These are phyloP conservation scores for Hansenula lynferdii DNA, from an alignment of 1,139 yeast species.

Conservation along the genomic window DNA sequence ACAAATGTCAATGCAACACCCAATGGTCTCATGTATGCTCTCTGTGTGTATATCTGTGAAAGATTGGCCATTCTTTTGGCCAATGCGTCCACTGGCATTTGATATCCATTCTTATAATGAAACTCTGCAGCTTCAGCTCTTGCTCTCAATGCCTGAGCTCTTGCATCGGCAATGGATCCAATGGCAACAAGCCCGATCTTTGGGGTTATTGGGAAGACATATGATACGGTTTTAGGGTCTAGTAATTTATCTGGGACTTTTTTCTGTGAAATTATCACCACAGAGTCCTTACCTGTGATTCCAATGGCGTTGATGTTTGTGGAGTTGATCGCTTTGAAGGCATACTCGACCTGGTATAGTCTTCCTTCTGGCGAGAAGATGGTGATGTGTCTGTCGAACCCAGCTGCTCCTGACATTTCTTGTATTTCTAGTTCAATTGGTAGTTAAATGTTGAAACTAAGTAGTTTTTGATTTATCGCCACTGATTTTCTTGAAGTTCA, in stretches of 20 bases:
- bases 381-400: slow-evolving; percentile 97
- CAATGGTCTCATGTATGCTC: slow-evolving; percentile 99
- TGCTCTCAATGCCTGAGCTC: slow-evolving; percentile 87
- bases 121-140: slow-evolving; percentile 93
- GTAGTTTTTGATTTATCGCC: not conserved
- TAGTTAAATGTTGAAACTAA: not conserved
- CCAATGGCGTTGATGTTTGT: slow-evolving; percentile 89
- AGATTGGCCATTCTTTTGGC: slow-evolving; percentile 95
- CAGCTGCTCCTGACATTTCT: slow-evolving; percentile 56
- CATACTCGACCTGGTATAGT: slow-evolving; percentile 94
- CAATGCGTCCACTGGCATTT: slow-evolving; percentile 91
- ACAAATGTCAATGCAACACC: slow-evolving; percentile 91
- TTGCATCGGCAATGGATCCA: slow-evolving; percentile 95
- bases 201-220: slow-evolving; percentile 77
- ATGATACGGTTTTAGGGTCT: slow-evolving; percentile 81
- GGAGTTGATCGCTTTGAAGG: slow-evolving; percentile 94
- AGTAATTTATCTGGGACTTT: slow-evolving; percentile 93
- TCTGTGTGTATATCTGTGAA: slow-evolving; percentile 92
- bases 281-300: slow-evolving; percentile 79
- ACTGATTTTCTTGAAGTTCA: not conserved
- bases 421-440: not conserved
- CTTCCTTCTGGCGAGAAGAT: slow-evolving; percentile 99
- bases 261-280: slow-evolving; percentile 91
- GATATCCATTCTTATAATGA: slow-evolving; percentile 91
- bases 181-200: slow-evolving; percentile 89